A percentile compares a stretch with the other conserved stretches of the same genome.
These are phyloP conservation scores for Cyclostephanos tholiformis DNA, from an alignment of 108 stramenopile genomes.

Conservation along the genomic window DNA sequence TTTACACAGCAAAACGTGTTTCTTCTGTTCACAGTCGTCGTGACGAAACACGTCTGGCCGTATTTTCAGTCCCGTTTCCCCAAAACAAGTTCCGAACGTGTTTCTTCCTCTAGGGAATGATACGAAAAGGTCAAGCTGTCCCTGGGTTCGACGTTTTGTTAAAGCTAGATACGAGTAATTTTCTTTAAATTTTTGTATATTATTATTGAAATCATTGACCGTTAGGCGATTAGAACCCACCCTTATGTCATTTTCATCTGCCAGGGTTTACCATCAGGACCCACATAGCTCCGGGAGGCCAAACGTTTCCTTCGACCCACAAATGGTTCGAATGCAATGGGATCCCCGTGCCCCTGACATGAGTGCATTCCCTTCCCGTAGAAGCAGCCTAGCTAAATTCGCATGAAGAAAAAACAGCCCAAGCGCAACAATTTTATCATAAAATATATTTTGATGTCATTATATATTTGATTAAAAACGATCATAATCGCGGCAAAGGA, in stretches of 20 bases:
- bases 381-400: conserved; percentile 47
- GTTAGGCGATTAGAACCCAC: not conserved
- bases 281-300: conserved; percentile 36
- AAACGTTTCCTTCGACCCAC: conserved; percentile 54
- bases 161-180: too few relatives aligned
- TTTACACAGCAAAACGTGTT: too few relatives aligned
- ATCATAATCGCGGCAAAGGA: not conserved
- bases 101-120: too few relatives aligned
- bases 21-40: too few relatives aligned
- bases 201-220: not conserved
- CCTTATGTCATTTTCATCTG: conserved; percentile 17
- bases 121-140: too few relatives aligned
- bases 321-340: conserved; percentile 57
- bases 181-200: too few relatives aligned
- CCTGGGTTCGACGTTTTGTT: too few relatives aligned
- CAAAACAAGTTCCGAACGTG: too few relatives aligned
- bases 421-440: not conserved
- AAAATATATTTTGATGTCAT: not conserved
- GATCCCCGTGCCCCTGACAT: conserved; percentile 49
- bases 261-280: conserved; percentile 39
- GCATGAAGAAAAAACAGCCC: not conserved
- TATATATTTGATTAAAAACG: not conserved
- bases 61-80: too few relatives aligned
- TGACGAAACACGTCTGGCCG: too few relatives aligned
- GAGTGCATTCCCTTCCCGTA: conserved; percentile 48